Percentiles rank a stretch among this genome's conserved stretches.
Evolutionary conservation across 495 filamentous ascomycete genomes (phyloP).

Genomic region (Daldinia bambusicola): DNA sequence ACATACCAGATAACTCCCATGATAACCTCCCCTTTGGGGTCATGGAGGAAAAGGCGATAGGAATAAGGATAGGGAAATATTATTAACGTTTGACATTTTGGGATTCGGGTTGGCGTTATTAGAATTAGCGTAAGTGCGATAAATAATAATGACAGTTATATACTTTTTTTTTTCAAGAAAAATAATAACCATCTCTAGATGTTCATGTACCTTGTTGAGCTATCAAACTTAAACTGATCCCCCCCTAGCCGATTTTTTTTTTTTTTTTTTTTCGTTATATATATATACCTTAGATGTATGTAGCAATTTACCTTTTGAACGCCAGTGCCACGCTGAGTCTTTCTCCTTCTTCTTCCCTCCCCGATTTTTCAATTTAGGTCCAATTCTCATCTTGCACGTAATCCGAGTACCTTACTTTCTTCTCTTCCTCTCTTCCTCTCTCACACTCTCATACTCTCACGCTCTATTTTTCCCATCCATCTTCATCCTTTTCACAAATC

Average conservation of each 20-base stretch:
- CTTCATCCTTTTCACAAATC: neutral
- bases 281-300: constrained; percentile 1
- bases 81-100: neutral
- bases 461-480: too few relatives aligned
- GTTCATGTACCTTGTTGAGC: neutral
- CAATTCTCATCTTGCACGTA: constrained; percentile 13
- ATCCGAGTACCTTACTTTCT: constrained; percentile 3
- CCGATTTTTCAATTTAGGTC: constrained; percentile 16
- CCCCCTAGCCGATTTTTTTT: constrained; percentile 18
- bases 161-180: too few relatives aligned
- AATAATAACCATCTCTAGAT: constrained; percentile 8
- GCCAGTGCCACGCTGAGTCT: constrained; percentile 37
- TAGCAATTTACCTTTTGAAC: constrained; percentile 12
- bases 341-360: constrained; percentile 17
- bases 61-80: neutral
- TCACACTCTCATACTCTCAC: too few relatives aligned
- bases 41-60: neutral
- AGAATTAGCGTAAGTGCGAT: too few relatives aligned
- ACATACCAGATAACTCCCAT: neutral
- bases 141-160: too few relatives aligned
- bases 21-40: neutral
- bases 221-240: constrained; percentile 15
- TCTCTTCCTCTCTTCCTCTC: neutral
- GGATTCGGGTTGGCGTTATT: too few relatives aligned
- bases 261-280: constrained; percentile 6